A percentile compares a stretch with the other conserved stretches of the same genome.
phyloP scores from a whole-genome alignment of 2,329 filamentous ascomycete genomes.

The Apiospora koreana region DNA sequence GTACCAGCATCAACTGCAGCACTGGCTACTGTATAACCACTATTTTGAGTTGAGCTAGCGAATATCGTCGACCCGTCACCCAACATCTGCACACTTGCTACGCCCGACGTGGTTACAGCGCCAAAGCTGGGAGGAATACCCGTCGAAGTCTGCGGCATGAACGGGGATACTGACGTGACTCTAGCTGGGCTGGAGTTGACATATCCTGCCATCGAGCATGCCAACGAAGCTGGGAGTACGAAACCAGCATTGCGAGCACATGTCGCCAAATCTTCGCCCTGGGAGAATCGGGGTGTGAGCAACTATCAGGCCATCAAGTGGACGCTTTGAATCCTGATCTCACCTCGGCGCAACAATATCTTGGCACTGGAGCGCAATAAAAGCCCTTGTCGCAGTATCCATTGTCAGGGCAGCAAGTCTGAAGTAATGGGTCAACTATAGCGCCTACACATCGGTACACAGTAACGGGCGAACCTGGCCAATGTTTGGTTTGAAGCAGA shows the following conservation, averaged over 20 bases:
- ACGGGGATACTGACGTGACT: background rate
- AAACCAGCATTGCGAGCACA: slow-evolving; percentile 37
- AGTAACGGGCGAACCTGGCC: slow-evolving; percentile 31
- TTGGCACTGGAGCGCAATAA: slow-evolving; percentile 39
- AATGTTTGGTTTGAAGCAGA: slow-evolving; percentile 35
- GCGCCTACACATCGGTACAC: background rate
- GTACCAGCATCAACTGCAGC: background rate
- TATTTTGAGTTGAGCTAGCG: no score
- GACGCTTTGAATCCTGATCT: slow-evolving; percentile 12
- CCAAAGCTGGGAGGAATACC: background rate
- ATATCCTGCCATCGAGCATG: slow-evolving; percentile 10
- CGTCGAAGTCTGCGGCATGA: background rate
- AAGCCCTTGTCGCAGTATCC: slow-evolving; percentile 37
- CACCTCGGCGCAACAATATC: slow-evolving; percentile 40
- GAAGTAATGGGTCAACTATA: slow-evolving; percentile 12
- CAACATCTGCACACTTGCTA: background rate
- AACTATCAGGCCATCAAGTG: slow-evolving; percentile 15
- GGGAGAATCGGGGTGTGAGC: background rate
- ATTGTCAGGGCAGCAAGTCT: slow-evolving; percentile 39
- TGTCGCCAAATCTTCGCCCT: slow-evolving; percentile 36
- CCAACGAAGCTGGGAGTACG: slow-evolving; percentile 24
- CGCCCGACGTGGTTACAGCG: background rate
- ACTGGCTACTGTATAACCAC: background rate
- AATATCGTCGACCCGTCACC: background rate
- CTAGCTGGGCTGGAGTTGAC: slow-evolving; percentile 19